These are phyloP conservation scores for Lactarius hatsudake DNA, from an alignment of 768 basidiomycete species.

Conservation along the genomic window DNA sequence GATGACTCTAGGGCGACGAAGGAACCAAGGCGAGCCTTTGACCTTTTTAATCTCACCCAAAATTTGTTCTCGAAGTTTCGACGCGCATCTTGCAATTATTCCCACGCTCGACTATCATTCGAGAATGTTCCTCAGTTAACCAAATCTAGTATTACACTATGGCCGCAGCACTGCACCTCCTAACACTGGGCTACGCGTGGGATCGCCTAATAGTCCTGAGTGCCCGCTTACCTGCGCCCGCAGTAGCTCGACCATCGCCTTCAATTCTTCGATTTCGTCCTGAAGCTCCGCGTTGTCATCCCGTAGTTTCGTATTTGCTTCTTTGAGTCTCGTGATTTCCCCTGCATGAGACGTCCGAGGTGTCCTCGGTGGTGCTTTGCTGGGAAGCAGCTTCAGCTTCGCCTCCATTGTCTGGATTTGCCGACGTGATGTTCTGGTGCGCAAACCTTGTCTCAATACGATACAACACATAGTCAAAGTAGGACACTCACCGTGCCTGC, in stretches of 20 bases:
- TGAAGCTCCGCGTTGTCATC: conserved; percentile 56
- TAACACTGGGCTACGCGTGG: conserved; percentile 41
- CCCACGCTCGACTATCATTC: conserved; percentile 27
- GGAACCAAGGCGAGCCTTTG: conserved; percentile 20
- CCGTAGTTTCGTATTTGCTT: conserved; percentile 50
- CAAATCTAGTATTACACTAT: background rate
- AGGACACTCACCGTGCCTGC: conserved; percentile 51
- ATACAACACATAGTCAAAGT: background rate
- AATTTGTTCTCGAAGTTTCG: conserved; percentile 48
- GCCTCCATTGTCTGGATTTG: conserved; percentile 64
- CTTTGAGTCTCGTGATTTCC: conserved; percentile 42
- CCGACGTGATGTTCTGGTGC: conserved; percentile 50
- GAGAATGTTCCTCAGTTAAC: conserved; percentile 33
- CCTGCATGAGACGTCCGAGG: conserved; percentile 14
- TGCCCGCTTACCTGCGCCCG: conserved; percentile 54
- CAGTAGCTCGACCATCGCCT: conserved; percentile 66
- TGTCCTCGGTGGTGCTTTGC: conserved; percentile 20
- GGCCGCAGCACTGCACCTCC: conserved; percentile 15
- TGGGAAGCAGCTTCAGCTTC: conserved; percentile 44
- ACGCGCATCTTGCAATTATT: conserved; percentile 29
- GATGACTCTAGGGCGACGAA: conserved; percentile 13
- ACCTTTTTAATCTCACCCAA: conserved; percentile 38
- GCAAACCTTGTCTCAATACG: conserved; percentile 2
- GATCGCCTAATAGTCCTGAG: conserved; percentile 45
- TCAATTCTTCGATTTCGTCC: conserved; percentile 63